phyloP scores from a whole-genome alignment of 2,329 filamentous ascomycete genomes.

The Fusarium humuli region DNA sequence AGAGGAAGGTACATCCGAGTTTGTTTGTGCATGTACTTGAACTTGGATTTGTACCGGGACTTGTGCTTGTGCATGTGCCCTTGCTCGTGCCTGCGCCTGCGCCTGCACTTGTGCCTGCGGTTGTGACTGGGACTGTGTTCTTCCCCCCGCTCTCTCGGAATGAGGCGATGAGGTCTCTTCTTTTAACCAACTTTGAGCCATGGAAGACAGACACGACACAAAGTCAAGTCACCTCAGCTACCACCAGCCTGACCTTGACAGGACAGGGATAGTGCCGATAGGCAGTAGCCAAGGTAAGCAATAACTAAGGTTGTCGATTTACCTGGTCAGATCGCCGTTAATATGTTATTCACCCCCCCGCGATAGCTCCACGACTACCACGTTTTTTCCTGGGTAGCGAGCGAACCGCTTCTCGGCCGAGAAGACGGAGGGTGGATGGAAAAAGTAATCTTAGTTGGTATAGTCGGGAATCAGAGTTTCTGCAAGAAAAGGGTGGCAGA shows the following conservation, averaged over 20 bases:
- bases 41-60: neutral
- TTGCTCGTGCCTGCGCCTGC: neutral
- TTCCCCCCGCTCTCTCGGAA: constrained; percentile 24
- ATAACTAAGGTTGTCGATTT: constrained; percentile 13
- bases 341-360: constrained; percentile 12
- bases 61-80: neutral
- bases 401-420: constrained; percentile 32
- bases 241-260: neutral
- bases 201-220: constrained; percentile 11
- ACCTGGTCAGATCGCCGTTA: constrained; percentile 25
- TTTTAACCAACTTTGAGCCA: constrained; percentile 40
- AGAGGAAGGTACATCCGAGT: constrained; percentile 14
- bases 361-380: constrained; percentile 29
- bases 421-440: constrained; percentile 25
- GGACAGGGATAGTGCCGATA: neutral
- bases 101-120: neutral
- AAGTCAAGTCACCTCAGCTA: neutral
- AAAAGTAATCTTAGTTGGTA: constrained; percentile 16
- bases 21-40: constrained; percentile 3
- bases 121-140: constrained; percentile 6
- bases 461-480: constrained; percentile 28
- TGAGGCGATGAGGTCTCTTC: constrained; percentile 40
- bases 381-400: constrained; percentile 12
- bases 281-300: neutral
- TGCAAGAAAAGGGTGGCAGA: constrained; percentile 23